These are phyloP conservation scores for Coffea canephora DNA, from an alignment of 257 asterid genomes.

Conservation along the genomic window DNA sequence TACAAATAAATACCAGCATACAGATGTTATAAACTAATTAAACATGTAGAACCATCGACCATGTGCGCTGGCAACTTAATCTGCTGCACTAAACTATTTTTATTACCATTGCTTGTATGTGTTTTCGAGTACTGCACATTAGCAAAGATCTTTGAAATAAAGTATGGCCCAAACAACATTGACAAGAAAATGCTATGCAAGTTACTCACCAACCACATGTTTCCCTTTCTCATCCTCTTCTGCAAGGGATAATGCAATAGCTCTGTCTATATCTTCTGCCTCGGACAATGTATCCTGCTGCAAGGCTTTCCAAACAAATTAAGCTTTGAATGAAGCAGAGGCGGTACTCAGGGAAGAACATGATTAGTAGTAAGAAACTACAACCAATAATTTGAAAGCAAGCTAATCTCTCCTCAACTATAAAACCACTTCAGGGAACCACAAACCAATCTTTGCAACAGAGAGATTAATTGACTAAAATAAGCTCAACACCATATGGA, in stretches of 20 bases:
- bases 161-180: neutral
- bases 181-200: neutral
- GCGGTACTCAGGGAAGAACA: neutral
- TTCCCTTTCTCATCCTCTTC: slow-evolving; percentile 69
- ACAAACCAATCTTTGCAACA: neutral
- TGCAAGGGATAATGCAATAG: slow-evolving; percentile 79
- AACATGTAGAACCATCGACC: neutral
- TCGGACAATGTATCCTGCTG: slow-evolving; percentile 60
- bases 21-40: neutral
- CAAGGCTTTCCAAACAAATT: neutral
- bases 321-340: neutral
- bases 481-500: neutral
- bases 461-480: neutral
- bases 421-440: neutral
- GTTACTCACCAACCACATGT: slow-evolving; percentile 47
- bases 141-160: slow-evolving; percentile 8
- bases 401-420: neutral
- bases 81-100: neutral
- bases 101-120: neutral
- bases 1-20: neutral
- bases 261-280: slow-evolving; percentile 69
- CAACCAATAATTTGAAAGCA: neutral
- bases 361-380: neutral
- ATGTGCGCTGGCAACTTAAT: neutral
- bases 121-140: neutral